Evolutionary conservation across 495 filamentous ascomycete species (phyloP).

Genomic region (Xylaria longipes): DNA sequence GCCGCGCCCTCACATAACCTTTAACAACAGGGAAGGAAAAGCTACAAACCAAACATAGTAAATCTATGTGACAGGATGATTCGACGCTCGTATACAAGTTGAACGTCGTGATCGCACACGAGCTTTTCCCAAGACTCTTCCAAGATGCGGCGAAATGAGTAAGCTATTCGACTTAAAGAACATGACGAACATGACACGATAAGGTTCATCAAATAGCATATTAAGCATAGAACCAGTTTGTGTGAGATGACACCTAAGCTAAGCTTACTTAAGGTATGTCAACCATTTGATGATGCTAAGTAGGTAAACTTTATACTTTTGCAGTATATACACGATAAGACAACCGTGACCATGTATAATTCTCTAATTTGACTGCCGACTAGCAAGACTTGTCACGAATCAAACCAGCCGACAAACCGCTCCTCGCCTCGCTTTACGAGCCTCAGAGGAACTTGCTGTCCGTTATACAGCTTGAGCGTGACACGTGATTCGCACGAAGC

Average conservation of each 20-base stretch:
- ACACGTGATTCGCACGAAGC: conserved; percentile 58
- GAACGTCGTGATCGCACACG: background rate
- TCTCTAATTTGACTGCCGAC: background rate
- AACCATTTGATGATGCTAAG: background rate
- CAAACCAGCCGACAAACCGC: conserved; percentile 57
- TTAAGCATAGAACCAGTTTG: background rate
- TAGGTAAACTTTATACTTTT: conserved; percentile 1
- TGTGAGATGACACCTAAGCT: background rate
- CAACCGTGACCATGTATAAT: background rate
- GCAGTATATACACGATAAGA: background rate
- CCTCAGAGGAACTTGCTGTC: conserved; percentile 61
- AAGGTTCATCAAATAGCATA: background rate
- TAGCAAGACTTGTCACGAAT: conserved; percentile 25
- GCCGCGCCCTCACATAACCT: too few relatives aligned
- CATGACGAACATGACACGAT: background rate
- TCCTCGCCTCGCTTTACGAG: conserved; percentile 68
- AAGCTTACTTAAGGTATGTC: background rate
- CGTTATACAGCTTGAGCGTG: conserved; percentile 67
- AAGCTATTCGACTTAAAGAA: background rate
- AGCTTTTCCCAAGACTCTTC: background rate
- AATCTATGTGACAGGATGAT: background rate
- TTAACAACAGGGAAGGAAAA: background rate
- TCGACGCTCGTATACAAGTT: background rate
- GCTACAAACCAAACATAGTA: background rate
- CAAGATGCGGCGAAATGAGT: background rate